phyloP scores from a whole-genome alignment of 2,329 filamentous ascomycete genomes.

The Arthrobotrys conoides region DNA sequence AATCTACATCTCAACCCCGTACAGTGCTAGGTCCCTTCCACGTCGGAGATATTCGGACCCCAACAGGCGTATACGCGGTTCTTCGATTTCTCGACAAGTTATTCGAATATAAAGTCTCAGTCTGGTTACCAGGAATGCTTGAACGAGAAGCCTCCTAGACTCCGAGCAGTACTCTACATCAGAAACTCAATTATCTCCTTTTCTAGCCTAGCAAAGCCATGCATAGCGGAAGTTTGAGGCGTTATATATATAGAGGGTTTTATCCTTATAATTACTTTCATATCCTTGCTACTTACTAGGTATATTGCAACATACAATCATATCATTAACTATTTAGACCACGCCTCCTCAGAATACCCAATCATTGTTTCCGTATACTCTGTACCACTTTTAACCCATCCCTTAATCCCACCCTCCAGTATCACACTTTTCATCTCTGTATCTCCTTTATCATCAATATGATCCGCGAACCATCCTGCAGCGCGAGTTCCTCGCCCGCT shows the following conservation, averaged over 20 bases:
- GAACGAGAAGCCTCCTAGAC: neutral
- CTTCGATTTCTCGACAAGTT: constrained; percentile 10
- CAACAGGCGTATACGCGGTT: neutral
- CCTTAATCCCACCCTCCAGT: constrained; percentile 72
- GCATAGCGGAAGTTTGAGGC: neutral
- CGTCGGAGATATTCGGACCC: neutral
- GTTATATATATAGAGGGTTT: neutral
- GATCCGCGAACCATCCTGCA: constrained; percentile 73
- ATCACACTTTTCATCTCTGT: constrained; percentile 70
- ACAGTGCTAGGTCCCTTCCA: neutral
- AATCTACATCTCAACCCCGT: neutral
- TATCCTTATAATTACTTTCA: neutral
- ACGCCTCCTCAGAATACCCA: constrained; percentile 68
- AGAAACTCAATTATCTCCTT: neutral
- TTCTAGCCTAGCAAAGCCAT: neutral
- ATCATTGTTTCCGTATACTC: constrained; percentile 71
- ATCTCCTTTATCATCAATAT: constrained; percentile 68
- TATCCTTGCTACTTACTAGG: neutral
- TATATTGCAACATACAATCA: neutral
- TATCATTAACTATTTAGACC: constrained; percentile 61
- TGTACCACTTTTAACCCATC: constrained; percentile 70
- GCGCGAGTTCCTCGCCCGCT: constrained; percentile 72
- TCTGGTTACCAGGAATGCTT: constrained; percentile 5
- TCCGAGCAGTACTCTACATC: neutral
- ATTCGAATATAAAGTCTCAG: neutral